A percentile compares a stretch with the other conserved stretches of the same genome.
These are phyloP conservation scores for Phaseolus coccineus DNA, from an alignment of 331 rosid genomes.

Conservation along the genomic window DNA sequence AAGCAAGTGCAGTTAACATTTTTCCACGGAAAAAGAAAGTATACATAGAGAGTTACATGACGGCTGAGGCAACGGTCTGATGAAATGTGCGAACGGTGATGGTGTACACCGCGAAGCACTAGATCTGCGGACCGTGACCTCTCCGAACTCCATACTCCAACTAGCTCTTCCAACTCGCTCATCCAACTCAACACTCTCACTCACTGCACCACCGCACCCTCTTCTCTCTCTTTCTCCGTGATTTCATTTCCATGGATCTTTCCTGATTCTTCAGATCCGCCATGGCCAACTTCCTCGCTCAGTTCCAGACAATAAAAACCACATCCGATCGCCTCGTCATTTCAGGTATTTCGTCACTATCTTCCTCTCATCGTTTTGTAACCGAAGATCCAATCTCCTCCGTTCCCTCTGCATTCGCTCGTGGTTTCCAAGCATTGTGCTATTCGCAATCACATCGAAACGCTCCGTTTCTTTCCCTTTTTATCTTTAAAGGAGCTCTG, in stretches of 20 bases:
- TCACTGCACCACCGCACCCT: constrained; percentile 17
- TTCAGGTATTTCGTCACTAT: constrained; percentile 60
- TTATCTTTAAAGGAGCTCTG: background rate
- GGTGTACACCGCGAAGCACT: constrained; percentile 58
- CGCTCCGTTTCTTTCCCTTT: constrained; percentile 3
- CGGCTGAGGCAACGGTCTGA: constrained; percentile 43
- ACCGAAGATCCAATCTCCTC: constrained; percentile 47
- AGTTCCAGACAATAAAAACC: constrained; percentile 89
- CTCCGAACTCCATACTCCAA: constrained; percentile 22
- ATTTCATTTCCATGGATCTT: constrained; percentile 45
- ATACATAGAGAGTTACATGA: constrained; percentile 2
- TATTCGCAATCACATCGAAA: constrained; percentile 3
- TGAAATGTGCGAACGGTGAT: constrained; percentile 25
- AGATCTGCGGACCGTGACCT: constrained; percentile 51
- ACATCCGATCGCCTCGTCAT: constrained; percentile 89
- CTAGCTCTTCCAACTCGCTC: constrained; percentile 45
- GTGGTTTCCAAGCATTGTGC: background rate
- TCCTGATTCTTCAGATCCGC: constrained; percentile 58
- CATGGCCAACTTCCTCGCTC: constrained; percentile 97
- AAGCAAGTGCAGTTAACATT: background rate
- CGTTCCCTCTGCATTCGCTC: constrained; percentile 12
- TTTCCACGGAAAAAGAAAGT: background rate
- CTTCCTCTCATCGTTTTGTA: constrained; percentile 18
- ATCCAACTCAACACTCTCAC: constrained; percentile 40
- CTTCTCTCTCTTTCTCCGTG: background rate